Base-by-base conservation (phyloP, 2,329 filamentous ascomycete genomes). In the Trichoderma endophyticum region DNA sequence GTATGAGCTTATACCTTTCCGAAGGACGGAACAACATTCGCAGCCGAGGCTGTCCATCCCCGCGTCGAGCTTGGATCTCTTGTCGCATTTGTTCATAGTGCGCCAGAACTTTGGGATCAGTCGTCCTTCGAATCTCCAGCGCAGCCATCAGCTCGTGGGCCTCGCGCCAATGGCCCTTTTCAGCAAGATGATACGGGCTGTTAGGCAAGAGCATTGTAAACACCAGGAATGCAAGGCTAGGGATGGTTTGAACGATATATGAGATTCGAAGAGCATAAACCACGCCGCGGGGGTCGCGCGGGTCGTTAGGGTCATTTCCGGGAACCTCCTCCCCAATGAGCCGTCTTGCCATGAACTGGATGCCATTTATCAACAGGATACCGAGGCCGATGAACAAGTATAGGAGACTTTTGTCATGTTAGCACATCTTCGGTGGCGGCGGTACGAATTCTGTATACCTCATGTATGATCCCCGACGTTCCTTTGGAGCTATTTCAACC, bases 321-420 rank as follows among this genome's bases (percentile, higher is more conserved):
- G 90, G 88, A 71, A 85, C 82, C 0, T 86, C 85, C 18, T 85
- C 86, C 60, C 85, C 86, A 51, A 88, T 70, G 43, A 77, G 83
- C 75, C 39, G 39, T 7, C 3, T 87, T 14, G 85, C 85, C 28
- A 89, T 89, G 75, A 92, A 92, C 75, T 90, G 88, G 75, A 92
- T 88, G 78, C 91, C 90, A 80, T 87, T 91, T 74, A 90, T 88
- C 62, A 91, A 90, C 18, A 91, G 77, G 69, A 92, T 91, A 62
- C 90, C 90, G 88, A 89, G 91, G 2, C 90, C 92, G 57, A 93
- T 92, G 32, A 89, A 90, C 88, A 89, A 91, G 78, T 92, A 90
- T 76, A 93, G 90, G 3, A 91, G 81, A 2, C 79, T 79, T 32
- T 32, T 28, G n/a, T 12, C 48, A 51, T 32, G 51, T 56, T 8